A percentile compares a stretch with the other conserved stretches of the same genome.
These are phyloP conservation scores for Pythium plurisporium DNA, from an alignment of 352 stramenopile genomes.

Conservation along the genomic window DNA sequence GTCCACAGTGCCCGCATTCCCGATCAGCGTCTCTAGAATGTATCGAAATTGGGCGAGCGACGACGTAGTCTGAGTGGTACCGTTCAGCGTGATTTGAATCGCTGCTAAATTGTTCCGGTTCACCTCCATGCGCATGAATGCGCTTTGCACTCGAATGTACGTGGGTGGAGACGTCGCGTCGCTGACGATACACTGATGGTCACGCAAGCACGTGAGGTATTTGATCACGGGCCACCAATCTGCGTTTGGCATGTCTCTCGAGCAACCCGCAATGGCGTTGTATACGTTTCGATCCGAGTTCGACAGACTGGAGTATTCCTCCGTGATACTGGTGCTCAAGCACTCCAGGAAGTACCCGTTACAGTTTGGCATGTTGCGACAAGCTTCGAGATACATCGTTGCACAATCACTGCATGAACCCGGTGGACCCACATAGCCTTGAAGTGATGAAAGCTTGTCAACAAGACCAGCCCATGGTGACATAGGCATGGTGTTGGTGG, in stretches of 20 bases:
- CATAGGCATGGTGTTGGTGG: background rate
- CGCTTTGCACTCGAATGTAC: background rate
- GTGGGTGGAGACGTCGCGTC: background rate
- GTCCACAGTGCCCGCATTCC: background rate
- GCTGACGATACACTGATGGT: slow-evolving; percentile 2
- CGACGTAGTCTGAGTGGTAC: background rate
- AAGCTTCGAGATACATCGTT: background rate
- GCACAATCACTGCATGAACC: slow-evolving; percentile 6
- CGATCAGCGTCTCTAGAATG: background rate
- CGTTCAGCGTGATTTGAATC: background rate
- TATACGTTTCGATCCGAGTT: background rate
- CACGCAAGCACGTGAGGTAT: slow-evolving; percentile 9
- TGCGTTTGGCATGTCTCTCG: background rate
- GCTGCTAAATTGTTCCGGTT: background rate
- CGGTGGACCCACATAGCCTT: background rate
- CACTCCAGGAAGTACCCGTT: slow-evolving; percentile 13
- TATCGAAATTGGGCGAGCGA: background rate
- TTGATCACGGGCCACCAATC: slow-evolving; percentile 10
- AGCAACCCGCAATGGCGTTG: background rate
- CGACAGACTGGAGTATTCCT: background rate
- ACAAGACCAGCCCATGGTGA: background rate
- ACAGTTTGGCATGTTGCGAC: background rate
- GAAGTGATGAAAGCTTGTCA: background rate
- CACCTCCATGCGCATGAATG: background rate
- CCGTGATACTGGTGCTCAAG: slow-evolving; percentile 5